A percentile compares a stretch with the other conserved stretches of the same genome.
Evolutionary conservation across 1,284 basidiomycete genomes (phyloP).

Genomic region (Ceratobasidium sp.): DNA sequence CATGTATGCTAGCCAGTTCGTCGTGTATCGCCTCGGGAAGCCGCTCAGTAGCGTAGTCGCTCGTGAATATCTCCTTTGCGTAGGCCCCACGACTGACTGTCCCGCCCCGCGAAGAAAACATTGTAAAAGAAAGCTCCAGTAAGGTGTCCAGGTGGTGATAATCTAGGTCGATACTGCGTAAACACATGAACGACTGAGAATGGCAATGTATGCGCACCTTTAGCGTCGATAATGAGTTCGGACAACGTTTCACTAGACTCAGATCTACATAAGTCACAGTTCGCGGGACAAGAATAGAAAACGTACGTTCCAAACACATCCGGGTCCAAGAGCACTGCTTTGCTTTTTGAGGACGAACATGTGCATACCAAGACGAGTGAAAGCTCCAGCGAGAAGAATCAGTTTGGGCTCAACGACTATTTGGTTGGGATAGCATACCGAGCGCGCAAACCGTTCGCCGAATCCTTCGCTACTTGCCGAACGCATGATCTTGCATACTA

Average conservation of each 20-base stretch:
- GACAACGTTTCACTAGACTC: constrained; percentile 3
- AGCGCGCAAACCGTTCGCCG: constrained; percentile 37
- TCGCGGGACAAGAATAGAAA: not conserved
- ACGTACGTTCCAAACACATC: constrained; percentile 31
- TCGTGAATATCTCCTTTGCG: constrained; percentile 25
- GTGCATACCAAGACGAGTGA: constrained; percentile 18
- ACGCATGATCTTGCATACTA: constrained; percentile 35
- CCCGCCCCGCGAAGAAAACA: constrained; percentile 32
- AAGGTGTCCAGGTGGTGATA: constrained; percentile 39
- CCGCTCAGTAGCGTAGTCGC: constrained; percentile 1
- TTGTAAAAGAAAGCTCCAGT: constrained; percentile 39
- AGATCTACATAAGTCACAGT: not conserved
- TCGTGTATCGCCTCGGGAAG: constrained; percentile 16
- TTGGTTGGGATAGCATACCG: constrained; percentile 1
- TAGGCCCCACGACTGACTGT: constrained; percentile 19
- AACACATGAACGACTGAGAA: not conserved
- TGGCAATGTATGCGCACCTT: constrained; percentile 43
- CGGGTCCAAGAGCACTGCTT: constrained; percentile 19
- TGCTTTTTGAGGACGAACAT: constrained; percentile 18
- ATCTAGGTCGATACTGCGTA: not conserved
- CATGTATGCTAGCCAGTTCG: constrained; percentile 38
- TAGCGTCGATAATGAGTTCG: constrained; percentile 41
- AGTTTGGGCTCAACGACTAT: too few species aligned
- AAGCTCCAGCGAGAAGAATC: not conserved
- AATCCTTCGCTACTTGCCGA: constrained; percentile 17